phyloP scores from a whole-genome alignment of 352 stramenopile genomes.

The Plasmopara viticola region DNA sequence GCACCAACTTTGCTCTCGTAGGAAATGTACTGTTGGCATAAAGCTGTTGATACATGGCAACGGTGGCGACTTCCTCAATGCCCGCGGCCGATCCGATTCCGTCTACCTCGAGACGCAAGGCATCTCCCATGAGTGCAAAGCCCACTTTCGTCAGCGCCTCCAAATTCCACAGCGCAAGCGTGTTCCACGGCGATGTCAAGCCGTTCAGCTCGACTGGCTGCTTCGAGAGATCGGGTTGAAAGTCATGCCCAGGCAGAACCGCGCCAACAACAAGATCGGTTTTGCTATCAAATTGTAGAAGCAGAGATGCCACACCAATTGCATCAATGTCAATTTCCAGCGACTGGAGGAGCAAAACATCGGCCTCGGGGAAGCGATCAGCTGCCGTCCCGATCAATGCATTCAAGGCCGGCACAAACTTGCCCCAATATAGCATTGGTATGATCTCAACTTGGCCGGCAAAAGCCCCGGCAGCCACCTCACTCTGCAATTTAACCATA shows the following conservation, averaged over 20 bases:
- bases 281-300: conserved; percentile 56
- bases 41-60: conserved; percentile 87
- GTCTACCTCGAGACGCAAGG: conserved; percentile 43
- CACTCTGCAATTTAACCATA: conserved; percentile 26
- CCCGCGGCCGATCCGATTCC: conserved; percentile 35
- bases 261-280: conserved; percentile 88
- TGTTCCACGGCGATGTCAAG: conserved; percentile 94
- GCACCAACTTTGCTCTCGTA: conserved; percentile 79
- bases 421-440: conserved; percentile 91
- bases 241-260: conserved; percentile 76
- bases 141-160: conserved; percentile 84
- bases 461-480: conserved; percentile 12
- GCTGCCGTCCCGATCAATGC: conserved; percentile 78
- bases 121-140: conserved; percentile 87
- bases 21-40: conserved; percentile 31
- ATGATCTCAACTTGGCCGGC: conserved; percentile 57
- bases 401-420: conserved; percentile 94
- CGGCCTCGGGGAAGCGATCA: conserved; percentile 39
- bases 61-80: conserved; percentile 92
- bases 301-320: conserved; percentile 49
- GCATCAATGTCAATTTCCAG: conserved; percentile 81
- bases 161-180: conserved; percentile 92
- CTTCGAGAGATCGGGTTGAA: conserved; percentile 17
- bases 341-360: conserved; percentile 85
- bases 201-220: conserved; percentile 71